These are phyloP conservation scores for Hortaea werneckii DNA, from an alignment of 2,329 filamentous ascomycete genomes.

Conservation along the genomic window DNA sequence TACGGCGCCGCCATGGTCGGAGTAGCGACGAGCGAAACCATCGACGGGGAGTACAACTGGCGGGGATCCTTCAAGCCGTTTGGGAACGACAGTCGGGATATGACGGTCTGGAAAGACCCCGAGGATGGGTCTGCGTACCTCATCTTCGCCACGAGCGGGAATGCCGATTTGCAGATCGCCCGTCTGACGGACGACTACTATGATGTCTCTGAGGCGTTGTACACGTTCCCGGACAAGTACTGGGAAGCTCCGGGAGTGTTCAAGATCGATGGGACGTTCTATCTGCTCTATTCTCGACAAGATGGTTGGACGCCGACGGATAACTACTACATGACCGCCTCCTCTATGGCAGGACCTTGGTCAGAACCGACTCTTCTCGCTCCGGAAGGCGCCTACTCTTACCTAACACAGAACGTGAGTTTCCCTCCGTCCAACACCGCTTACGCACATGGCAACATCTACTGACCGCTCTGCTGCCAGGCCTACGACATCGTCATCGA, in stretches of 20 bases:
- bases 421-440: too few species aligned
- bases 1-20: slow-evolving; percentile 57
- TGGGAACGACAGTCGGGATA: slow-evolving; percentile 45
- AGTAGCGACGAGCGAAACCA: slow-evolving; percentile 48
- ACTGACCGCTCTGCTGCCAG: not conserved
- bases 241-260: slow-evolving; percentile 52
- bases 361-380: slow-evolving; percentile 48
- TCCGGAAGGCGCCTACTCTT: slow-evolving; percentile 47
- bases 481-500: slow-evolving; percentile 45
- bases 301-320: too few species aligned
- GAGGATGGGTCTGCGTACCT: slow-evolving; percentile 52
- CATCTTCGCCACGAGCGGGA: slow-evolving; percentile 37
- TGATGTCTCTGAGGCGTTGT: slow-evolving; percentile 11
- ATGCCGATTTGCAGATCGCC: slow-evolving; percentile 18
- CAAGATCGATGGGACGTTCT: slow-evolving; percentile 52
- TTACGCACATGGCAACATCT: too few species aligned
- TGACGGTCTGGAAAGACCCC: slow-evolving; percentile 49
- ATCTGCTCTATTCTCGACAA: slow-evolving; percentile 49
- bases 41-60: slow-evolving; percentile 53
- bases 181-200: slow-evolving; percentile 17
- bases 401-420: slow-evolving; percentile 44
- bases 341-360: too few species aligned
- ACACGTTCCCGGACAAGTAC: slow-evolving; percentile 14
- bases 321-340: too few species aligned
- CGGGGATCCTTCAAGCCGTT: slow-evolving; percentile 38